Evolutionary conservation across 345 rosid species (phyloP), one percentile per base, ranked within the genome.

Genomic region (Kandelia obovata): DNA sequence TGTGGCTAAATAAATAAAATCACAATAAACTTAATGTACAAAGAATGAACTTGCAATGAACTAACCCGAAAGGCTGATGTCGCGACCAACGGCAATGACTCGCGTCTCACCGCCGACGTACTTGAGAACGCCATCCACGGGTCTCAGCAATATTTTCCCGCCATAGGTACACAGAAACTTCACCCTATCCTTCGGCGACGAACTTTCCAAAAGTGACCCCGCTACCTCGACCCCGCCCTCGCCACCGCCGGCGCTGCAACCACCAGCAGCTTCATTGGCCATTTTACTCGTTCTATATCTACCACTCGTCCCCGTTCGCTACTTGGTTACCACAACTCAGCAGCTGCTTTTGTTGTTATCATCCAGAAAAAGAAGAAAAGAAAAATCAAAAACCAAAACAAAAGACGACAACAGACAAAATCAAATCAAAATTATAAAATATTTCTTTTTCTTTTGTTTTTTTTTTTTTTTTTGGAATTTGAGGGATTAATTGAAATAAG

Each of bases 61-160:
- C 4, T 26, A 77, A 94, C 98, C 95, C 61, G 88, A 67, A 74
- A 87, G 82, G 52, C 66, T 74, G 72, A 86, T 74, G 72, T 85
- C 85, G 5, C 83, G 83, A 37, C 86, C 76, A 56, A 95, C 79
- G 49, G 91, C 83, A 53, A 92, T 73, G 70, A 90, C 88, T 2
- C 99, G 97, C 25, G 97, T 93, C 77, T 90, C 98, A 1, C 98
- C 97, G 21, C 98, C 97, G 49, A 88, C 86, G 58, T 95, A 95
- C 78, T 89, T 95, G 73, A 95, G 96, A 27, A 78, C 65, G 3
- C 91, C 91, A 9, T 89, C 99, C 19, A 62, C 61, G 10, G 85
- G 84, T 51, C 92, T 80, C 4, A 90, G 92, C 76, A 91, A 67
- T 67, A 95, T 95, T 80, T 83, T 89, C 61, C 99, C 99, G 67